Evolutionary conservation across 2,329 filamentous ascomycete genomes (phyloP), one percentile per base, ranked within the genome.

Genomic region (Peltaster fructicola): DNA sequence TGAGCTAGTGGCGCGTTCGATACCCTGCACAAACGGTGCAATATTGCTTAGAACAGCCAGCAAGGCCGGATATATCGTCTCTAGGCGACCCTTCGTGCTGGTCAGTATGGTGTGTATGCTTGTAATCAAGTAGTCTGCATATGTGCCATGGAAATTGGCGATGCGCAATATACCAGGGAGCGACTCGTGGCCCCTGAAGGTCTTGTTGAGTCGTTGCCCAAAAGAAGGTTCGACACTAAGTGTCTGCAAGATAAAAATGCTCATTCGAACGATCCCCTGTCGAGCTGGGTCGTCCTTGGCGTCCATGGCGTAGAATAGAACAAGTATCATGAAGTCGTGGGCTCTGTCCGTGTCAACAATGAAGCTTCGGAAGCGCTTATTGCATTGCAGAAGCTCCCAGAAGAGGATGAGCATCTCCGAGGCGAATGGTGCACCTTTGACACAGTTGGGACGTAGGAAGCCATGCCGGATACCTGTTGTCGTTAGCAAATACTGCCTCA

Each of bases 351-450:
- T 95, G 40, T 98, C 88, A 34, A 95, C 85, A 42, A 98, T 88
- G 51, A 93, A 98, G 2, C 82, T 81, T 15, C 88, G 68, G 54
- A 98, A 98, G 30, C 85, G 68, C 54, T 92, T 95, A 54, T 98
- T 98, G 63, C 85, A 93, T 51, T 98, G 88, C 4, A 88, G 70
- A 17, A 81, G 71, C 56, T 98, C 88, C 88, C 88, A 98, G 46
- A 95, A 93, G 2, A 98, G 63, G 66, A 93, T 88, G 27, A 95
- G 73, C 57, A 90, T 90, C 52, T 98, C 88, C 2, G 88, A 84
- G 0, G 84, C 81, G 63, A 85, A 91, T 44, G 79, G 80, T 25
- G 80, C 60, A 0, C 76, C 68, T 75, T 68, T 41, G 90, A 80
- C 18, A 74, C 75, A 4, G 82, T 80, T 1, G 85, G 82, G 2